Evolutionary conservation across 2,329 filamentous ascomycete species (phyloP).

Genomic region (Hirsutella thompsonii): DNA sequence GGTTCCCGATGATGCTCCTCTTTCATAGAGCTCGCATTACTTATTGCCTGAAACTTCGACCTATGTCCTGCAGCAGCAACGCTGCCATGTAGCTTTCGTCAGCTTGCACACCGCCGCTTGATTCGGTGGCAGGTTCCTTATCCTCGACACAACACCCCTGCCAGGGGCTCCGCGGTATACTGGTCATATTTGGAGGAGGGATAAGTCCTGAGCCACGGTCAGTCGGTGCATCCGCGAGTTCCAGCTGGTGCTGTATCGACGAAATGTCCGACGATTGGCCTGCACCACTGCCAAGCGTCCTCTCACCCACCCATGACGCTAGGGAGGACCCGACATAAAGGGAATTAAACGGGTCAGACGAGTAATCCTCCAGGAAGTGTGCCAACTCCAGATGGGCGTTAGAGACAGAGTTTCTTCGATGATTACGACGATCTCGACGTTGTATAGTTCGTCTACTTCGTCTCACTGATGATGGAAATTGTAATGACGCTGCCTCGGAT

Average conservation of each 20-base stretch:
- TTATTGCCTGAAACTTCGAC: too few relatives aligned
- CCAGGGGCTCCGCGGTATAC: constrained; percentile 2
- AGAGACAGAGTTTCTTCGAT: not conserved
- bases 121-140: constrained; percentile 1
- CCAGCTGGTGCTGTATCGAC: too few relatives aligned
- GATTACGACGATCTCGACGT: not conserved
- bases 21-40: too few relatives aligned
- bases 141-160: constrained; percentile 1
- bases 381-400: not conserved
- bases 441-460: not conserved
- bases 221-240: too few relatives aligned
- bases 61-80: constrained; percentile 1
- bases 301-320: too few relatives aligned
- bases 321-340: too few relatives aligned
- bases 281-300: too few relatives aligned
- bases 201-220: too few relatives aligned
- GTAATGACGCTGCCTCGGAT: not conserved
- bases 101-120: constrained; percentile 1
- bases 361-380: constrained; percentile 1
- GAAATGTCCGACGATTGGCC: too few relatives aligned
- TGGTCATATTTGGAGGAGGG: not conserved
- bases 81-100: constrained; percentile 1
- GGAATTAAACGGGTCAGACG: not conserved
- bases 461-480: not conserved
- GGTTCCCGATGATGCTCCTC: too few relatives aligned